A percentile compares a stretch with the other conserved stretches of the same genome.
Evolutionary conservation across 176 grass and related monocot genomes (phyloP).

Genomic region (Olyra latifolia): DNA sequence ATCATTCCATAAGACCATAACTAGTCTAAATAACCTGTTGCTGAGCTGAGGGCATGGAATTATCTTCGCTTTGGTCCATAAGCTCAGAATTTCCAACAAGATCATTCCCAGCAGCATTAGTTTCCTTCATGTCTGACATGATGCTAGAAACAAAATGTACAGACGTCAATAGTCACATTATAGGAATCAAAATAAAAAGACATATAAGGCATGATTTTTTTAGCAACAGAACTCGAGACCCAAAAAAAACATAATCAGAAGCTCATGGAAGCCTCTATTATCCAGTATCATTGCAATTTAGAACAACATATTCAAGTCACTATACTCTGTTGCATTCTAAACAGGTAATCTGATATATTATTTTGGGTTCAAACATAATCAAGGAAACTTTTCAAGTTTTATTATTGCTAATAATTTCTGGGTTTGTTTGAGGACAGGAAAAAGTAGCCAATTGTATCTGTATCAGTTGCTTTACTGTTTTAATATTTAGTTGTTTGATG

Average conservation of each 20-base stretch:
- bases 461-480: background rate
- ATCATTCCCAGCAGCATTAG: constrained; percentile 15
- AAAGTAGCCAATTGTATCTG: background rate
- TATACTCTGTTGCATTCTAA: background rate
- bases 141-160: constrained; percentile 17
- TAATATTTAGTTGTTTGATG: background rate
- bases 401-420: background rate
- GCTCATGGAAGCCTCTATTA: background rate
- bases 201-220: background rate
- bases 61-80: constrained; percentile 59
- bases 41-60: constrained; percentile 75
- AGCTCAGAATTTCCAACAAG: constrained; percentile 39
- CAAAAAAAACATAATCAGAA: constrained; percentile 18
- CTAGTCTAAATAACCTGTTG: constrained; percentile 55
- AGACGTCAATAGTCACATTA: background rate
- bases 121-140: constrained; percentile 50
- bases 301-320: background rate
- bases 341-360: background rate
- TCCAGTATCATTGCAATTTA: background rate
- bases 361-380: constrained; percentile 11
- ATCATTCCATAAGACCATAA: background rate
- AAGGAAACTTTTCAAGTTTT: background rate
- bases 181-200: background rate
- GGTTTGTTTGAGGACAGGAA: background rate
- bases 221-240: background rate